Evolutionary conservation across 176 grass and related monocot genomes (phyloP), one percentile per base, ranked within the genome.

Genomic region (Juncus effusus): DNA sequence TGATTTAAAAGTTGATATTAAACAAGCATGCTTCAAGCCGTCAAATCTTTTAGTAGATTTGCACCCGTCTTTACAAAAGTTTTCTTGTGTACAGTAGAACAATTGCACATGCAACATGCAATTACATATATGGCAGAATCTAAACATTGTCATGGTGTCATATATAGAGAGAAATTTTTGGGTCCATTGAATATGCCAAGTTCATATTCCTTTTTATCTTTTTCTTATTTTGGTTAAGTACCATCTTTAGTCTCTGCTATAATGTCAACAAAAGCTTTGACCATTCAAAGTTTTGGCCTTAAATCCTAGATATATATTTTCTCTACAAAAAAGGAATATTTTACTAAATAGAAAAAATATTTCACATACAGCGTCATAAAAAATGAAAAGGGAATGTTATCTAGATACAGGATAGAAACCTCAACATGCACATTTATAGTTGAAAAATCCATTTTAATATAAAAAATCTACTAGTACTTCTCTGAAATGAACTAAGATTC

Each of bases 11-110:
- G 15, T 61, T 4, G 15, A 61, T 61, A 36, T 61, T 36, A 61
- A 61, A 36, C 10, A 61, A 19, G 16, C 16, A 61, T 57, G 58
- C 15, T 36, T 61, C 15, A 61, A 36, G 15, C 58, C 58, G 58
- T 36, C 58, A 38, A 36, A 61, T 61, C 58, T 36, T 61, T 15
- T 64, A 14, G 8, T 57, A 64, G 15, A 45, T 64, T 64, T 64
- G 40, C 61, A 44, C 61, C 35, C 61, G 15, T 64, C 61, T 64
- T 64, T 64, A 64, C 39, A 64, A 64, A 64, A 64, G 61, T 13
- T 41, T 62, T 64, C 8, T n/a, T 44, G 15, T 42, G 13, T 64
- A 64, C 42, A 15, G 5, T 6, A 64, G 38, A 64, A 64, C 36
- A 64, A 64, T 42, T 16, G 39, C 61, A 64, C 61, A 64, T 64